Evolutionary conservation across 495 filamentous ascomycete genomes (phyloP), one percentile per base, ranked within the genome.

Genomic region (Penicillium riverlandense): DNA sequence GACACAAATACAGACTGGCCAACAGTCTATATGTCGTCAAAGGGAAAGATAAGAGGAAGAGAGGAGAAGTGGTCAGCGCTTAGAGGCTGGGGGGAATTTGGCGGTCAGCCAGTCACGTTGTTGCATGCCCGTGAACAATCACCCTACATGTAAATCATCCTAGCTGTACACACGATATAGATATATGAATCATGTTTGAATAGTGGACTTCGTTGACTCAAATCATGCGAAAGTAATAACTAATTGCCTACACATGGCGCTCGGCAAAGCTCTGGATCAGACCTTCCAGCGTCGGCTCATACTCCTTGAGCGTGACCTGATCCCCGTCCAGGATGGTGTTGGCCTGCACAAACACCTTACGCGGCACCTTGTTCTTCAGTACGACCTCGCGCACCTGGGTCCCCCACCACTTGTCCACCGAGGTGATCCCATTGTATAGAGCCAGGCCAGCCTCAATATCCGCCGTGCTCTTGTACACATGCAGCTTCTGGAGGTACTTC

Each of bases 281-380:
- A 7, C 91, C 91, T 59, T 92, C 83, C 8, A 80, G 67, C 0
- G 79, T 87, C 1, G 89, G 76, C 53, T 95, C 91, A 69, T 98
- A 98, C 66, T 98, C 88, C 67, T 80, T 88, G 62, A 96, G 60
- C 14, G 67, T 76, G 12, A 96, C 88, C 62, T 79, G 75, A 31
- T 85, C 88, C 10, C 83, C 84, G 40, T 82, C 74, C 12, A 79
- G 70, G 38, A 88, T 60, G 7, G 92, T 96, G 67, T 95, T 98
- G 30, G 86, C 88, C 68, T 96, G 89, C 12, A 98, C 90, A 67
- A 95, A 97, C 34, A 96, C 84, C 74, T 96, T 98, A 44, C 92
- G 75, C 31, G 92, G 90, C 52, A 88, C 83, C 73, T 94, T 95
- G 67, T 86, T 87, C 61, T 75, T 73, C 52, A 96, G 63, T 13